Evolutionary conservation across 73 alveolate species (phyloP).

Genomic region (Stentor coeruleus): DNA sequence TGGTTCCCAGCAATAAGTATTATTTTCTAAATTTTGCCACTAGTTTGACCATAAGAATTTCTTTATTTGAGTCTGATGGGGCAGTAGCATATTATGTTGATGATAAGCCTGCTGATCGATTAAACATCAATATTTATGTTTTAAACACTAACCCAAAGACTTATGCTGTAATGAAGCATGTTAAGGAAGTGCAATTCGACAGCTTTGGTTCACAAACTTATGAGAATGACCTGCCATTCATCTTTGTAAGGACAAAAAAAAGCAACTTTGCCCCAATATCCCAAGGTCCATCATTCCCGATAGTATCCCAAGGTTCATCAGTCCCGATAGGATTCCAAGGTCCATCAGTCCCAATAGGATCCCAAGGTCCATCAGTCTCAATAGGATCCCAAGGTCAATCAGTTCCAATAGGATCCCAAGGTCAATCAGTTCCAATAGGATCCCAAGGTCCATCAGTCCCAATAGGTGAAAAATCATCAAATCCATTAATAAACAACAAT

Average conservation of each 20-base stretch:
- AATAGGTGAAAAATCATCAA: neutral
- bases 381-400: neutral
- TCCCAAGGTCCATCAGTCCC: neutral
- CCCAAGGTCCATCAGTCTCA: neutral
- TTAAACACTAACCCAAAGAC: neutral
- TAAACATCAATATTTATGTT: too few relatives aligned
- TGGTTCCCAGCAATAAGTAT: neutral
- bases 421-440: neutral
- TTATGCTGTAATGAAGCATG: neutral
- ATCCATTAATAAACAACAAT: neutral
- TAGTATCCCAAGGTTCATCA: neutral
- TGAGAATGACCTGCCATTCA: neutral
- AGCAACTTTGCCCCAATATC: neutral
- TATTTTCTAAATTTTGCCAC: neutral
- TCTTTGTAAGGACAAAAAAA: neutral
- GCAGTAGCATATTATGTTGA: neutral
- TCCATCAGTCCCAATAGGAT: neutral
- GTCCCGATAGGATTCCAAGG: neutral
- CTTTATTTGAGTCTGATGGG: neutral
- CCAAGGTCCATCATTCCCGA: neutral
- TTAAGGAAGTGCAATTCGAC: neutral
- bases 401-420: neutral
- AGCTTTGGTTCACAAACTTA: neutral
- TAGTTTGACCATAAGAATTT: neutral
- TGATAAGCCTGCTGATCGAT: neutral